Evolutionary conservation across 1,284 basidiomycete species (phyloP), one percentile per base, ranked within the genome.

Genomic region (Leccinum laetum): DNA sequence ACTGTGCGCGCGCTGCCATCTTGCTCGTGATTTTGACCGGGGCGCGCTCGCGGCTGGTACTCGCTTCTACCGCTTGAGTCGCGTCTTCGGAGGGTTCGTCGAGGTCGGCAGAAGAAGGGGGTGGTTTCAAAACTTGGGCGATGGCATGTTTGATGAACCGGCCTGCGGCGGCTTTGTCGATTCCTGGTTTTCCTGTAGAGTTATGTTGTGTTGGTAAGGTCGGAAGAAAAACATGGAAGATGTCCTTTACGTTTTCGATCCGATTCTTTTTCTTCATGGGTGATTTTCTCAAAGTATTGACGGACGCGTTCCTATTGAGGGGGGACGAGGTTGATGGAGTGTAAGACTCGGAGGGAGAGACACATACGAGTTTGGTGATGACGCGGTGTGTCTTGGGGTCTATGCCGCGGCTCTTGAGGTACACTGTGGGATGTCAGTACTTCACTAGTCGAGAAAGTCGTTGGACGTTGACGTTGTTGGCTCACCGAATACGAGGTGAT

Each of bases 401-500:
- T 53, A 93, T 81, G 4, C 92, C 92, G 68, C 83, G 81, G 41
- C 89, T 83, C 78, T 90, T 93, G 46, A 94, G 81, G 74, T 93
- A 93, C 57, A 93, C 92, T 94, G 67, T 39, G 13, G 11, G 5
- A 24, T 13, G 58, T 44, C 18, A 41, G 37, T 7, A 24, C 24
- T 24, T 24, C 24, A 24, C 24, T 2, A 4, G 26, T 4, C 14
- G 21, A 11, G 39, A 3, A 21, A 9, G 4, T 35, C n/a, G 41
- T n/a, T 4, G 14, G 4, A 32, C n/a, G 39, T 16, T 4, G 21
- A 32, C 72, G 9, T 32, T 32, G 32, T 32, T 32, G 32, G 32
- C 32, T 67, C 68, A 93, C 93, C 89, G 79, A 93, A 94, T n/a
- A 93, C 79, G 14, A 94, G 82, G 75, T 93, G 91, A 70, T 94